These are phyloP conservation scores for Geotrichum fermentans DNA, from an alignment of 1,139 yeast species.

Conservation along the genomic window DNA sequence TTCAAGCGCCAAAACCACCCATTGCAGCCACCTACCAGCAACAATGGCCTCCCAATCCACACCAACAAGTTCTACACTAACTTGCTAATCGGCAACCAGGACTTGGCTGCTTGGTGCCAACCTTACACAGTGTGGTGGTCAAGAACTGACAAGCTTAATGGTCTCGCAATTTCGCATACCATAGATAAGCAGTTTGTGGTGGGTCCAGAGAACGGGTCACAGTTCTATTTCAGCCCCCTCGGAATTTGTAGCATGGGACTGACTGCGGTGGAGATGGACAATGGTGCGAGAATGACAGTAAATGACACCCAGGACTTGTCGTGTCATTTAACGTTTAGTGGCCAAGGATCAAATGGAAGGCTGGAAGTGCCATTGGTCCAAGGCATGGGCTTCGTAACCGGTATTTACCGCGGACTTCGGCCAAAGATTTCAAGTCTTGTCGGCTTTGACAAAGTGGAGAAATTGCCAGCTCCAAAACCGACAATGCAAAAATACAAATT, in stretches of 20 bases:
- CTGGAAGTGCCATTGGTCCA: conserved; percentile 46
- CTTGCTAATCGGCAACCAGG: conserved; percentile 61
- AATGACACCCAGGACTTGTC: conserved; percentile 42
- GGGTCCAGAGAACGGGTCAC: conserved; percentile 48
- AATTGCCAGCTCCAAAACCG: conserved; percentile 1
- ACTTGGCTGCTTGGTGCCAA: conserved; percentile 66
- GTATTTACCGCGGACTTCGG: conserved; percentile 57
- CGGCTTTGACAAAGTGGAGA: conserved; percentile 37
- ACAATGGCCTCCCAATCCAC: conserved; percentile 47
- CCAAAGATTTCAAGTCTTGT: conserved; percentile 52
- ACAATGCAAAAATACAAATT: conserved; percentile 41
- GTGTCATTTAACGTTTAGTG: conserved; percentile 46
- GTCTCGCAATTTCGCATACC: conserved; percentile 66
- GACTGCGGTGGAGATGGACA: conserved; percentile 33
- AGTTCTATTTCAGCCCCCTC: conserved; percentile 39
- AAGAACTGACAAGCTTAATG: conserved; percentile 42
- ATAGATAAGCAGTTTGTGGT: conserved; percentile 54
- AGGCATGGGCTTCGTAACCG: conserved; percentile 75
- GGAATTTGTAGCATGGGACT: conserved; percentile 38
- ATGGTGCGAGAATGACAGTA: conserved; percentile 29
- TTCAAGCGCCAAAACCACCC: conserved; percentile 49
- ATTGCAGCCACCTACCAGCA: conserved; percentile 44
- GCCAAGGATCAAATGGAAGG: conserved; percentile 49
- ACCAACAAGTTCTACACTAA: conserved; percentile 87
- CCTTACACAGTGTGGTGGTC: conserved; percentile 76